phyloP scores from a whole-genome alignment of 768 basidiomycete species.

The Imleria badia region DNA sequence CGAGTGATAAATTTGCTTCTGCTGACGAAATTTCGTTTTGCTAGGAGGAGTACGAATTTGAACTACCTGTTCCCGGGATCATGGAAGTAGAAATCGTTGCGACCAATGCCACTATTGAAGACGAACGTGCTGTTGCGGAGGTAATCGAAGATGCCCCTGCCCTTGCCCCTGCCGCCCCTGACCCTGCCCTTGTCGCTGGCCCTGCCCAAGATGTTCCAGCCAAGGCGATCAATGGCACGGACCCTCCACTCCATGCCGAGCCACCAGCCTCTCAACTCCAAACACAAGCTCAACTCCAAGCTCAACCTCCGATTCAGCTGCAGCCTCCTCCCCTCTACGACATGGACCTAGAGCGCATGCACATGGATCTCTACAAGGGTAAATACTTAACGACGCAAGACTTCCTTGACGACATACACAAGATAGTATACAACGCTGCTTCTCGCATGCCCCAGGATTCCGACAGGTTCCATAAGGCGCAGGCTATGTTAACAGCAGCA shows the following conservation, averaged over 20 bases:
- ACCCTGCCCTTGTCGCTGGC: too few species aligned
- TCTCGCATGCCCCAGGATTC: slow-evolving; percentile 58
- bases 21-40: slow-evolving; percentile 9
- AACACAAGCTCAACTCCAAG: slow-evolving; percentile 36
- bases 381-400: slow-evolving; percentile 86
- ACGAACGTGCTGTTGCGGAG: slow-evolving; percentile 44
- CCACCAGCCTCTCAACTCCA: slow-evolving; percentile 33
- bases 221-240: slow-evolving; percentile 42
- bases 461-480: slow-evolving; percentile 78
- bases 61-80: slow-evolving; percentile 29
- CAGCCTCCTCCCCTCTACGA: slow-evolving; percentile 60
- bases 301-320: slow-evolving; percentile 37
- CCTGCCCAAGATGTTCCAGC: slow-evolving; percentile 26
- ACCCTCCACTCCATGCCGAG: slow-evolving; percentile 16
- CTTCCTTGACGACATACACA: slow-evolving; percentile 80
- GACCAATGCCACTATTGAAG: slow-evolving; percentile 38
- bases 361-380: slow-evolving; percentile 76
- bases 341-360: slow-evolving; percentile 92
- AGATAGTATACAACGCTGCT: slow-evolving; percentile 75
- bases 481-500: slow-evolving; percentile 85
- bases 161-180: too few species aligned
- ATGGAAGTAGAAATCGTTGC: slow-evolving; percentile 36
- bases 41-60: slow-evolving; percentile 77
- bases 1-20: not conserved
- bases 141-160: slow-evolving; percentile 35